Percentiles rank a stretch among this genome's conserved stretches.
Evolutionary conservation across 2,329 filamentous ascomycete genomes (phyloP).

Genomic region (Scedosporium dehoogii): DNA sequence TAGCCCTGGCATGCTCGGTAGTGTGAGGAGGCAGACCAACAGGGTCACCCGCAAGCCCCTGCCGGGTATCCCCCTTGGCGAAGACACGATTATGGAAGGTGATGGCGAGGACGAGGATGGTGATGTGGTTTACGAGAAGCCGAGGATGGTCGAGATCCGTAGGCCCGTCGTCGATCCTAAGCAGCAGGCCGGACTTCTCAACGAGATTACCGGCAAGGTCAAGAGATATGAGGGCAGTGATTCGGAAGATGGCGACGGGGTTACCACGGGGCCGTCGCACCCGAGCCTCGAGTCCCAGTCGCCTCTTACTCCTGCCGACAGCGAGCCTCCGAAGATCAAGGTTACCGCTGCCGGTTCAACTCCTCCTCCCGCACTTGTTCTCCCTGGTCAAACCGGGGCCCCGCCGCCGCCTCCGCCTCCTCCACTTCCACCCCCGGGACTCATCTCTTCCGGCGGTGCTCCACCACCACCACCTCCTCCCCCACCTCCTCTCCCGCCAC

Average conservation of each 20-base stretch:
- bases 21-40: conserved; percentile 52
- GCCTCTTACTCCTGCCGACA: conserved; percentile 56
- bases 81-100: conserved; percentile 36
- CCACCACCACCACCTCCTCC: conserved; percentile 29
- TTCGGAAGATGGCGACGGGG: conserved; percentile 56
- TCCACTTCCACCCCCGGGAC: conserved; percentile 34
- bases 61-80: conserved; percentile 21
- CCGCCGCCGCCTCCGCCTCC: conserved; percentile 34
- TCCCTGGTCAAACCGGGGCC: conserved; percentile 21
- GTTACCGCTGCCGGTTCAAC: conserved; percentile 33
- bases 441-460: conserved; percentile 18
- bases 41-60: conserved; percentile 43
- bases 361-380: conserved; percentile 27
- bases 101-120: conserved; percentile 45
- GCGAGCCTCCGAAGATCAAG: conserved; percentile 48
- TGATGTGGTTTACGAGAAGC: conserved; percentile 64
- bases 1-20: conserved; percentile 64
- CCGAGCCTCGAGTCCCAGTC: conserved; percentile 63
- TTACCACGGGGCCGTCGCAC: conserved; percentile 66
- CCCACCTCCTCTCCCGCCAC: conserved; percentile 22
- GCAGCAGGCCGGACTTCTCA: conserved; percentile 55
- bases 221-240: conserved; percentile 65
- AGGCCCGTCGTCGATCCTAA: conserved; percentile 57
- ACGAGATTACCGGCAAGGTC: conserved; percentile 66
- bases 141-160: conserved; percentile 68